Percentiles rank a stretch among this genome's conserved stretches.
Evolutionary conservation across 805 yeast species (phyloP).

Genomic region (Lipomyces yamadae): DNA sequence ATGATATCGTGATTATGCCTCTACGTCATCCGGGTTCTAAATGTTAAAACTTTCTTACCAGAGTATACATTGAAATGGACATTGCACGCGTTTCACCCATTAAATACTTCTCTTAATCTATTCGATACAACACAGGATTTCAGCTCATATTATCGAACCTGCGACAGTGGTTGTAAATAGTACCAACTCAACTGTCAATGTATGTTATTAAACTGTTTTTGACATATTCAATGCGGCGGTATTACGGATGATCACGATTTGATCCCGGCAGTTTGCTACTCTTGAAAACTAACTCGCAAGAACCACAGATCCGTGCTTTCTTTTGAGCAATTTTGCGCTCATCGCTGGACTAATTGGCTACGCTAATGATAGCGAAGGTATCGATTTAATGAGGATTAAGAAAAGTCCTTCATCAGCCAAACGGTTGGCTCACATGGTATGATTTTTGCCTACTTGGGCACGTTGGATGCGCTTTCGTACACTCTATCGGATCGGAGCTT

Average conservation of each 20-base stretch:
- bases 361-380: slow-evolving; percentile 1
- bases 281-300: background rate
- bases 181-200: background rate
- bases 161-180: background rate
- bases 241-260: background rate
- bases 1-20: background rate
- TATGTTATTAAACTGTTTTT: background rate
- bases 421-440: slow-evolving; percentile 36
- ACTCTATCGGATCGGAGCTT: background rate
- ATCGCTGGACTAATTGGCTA: background rate
- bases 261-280: background rate
- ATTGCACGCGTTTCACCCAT: background rate
- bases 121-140: background rate
- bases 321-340: background rate
- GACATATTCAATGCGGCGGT: background rate
- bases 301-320: background rate
- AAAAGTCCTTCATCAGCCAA: slow-evolving; percentile 30
- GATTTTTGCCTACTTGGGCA: background rate
- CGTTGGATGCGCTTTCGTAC: background rate
- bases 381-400: slow-evolving; percentile 30
- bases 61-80: background rate
- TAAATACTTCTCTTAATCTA: background rate
- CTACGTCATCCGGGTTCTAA: background rate
- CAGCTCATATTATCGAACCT: background rate
- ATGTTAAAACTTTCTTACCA: background rate